Evolutionary conservation across 495 filamentous ascomycete species (phyloP), one percentile per base, ranked within the genome.

Genomic region (Xylaria palmicola): DNA sequence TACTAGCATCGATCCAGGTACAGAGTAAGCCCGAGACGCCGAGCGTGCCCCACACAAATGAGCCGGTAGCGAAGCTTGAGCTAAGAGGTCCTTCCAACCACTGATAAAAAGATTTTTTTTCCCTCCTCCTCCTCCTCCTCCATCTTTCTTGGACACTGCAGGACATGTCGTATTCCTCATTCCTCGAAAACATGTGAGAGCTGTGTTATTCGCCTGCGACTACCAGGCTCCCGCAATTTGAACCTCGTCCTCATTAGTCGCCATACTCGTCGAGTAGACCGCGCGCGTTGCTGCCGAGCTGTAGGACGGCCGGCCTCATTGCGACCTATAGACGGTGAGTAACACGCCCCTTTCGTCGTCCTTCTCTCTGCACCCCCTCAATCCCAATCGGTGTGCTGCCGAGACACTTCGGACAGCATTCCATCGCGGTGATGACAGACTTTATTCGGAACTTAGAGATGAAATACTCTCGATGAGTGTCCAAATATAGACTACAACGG

Each of bases 401-500:
- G 13, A 19, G 19, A 22, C 9, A 56, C 15, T 1, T 30, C 26
- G 53, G 27, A 12, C 52, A 32, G 52, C 22, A 49, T 45, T 49
- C 50, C 43, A 59, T 77, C 74, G 79, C 81, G 72, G 65, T 86
- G 86, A 88, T 88, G 86, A 88, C 79, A 81, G 70, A 67, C 53
- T 70, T 70, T 76, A 65, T 71, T 75, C 74, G 78, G 74, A 73
- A 74, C 81, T 77, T 80, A 86, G 83, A 82, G 85, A 88, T 86
- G 89, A 91, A 86, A 85, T 44, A 85, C 77, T 80, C 83, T 85
- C 89, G 69, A 80, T 96, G 92, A 83, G 81, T 78, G 84, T 81
- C 79, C 77, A 75, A 84, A 85, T 73, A 84, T 82, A 89, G 91
- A 96, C 92, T 97, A 96, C 92, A 95, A 96, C 92, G 92, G 92